Percentiles rank a stretch among this genome's conserved stretches.
Conservation (phyloP, 257 asterid genomes). For the Verbena officinalis region DNA sequence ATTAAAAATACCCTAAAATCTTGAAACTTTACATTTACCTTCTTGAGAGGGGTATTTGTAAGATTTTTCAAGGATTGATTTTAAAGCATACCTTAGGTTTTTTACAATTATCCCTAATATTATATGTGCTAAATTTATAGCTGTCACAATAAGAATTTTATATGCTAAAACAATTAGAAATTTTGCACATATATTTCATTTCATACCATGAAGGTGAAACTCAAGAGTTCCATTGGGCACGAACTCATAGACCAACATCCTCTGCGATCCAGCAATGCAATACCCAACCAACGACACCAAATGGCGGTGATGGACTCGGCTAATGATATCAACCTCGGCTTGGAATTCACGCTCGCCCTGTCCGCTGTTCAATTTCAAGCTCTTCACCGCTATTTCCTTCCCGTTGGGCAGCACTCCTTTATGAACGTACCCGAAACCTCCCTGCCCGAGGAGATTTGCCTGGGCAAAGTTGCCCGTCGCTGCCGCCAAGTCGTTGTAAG, state of each 20-base stretch:
- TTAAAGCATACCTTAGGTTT: too few relatives aligned
- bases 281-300: slow-evolving; percentile 68
- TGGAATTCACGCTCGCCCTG: slow-evolving; percentile 78
- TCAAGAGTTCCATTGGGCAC: slow-evolving; percentile 59
- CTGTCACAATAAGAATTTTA: too few relatives aligned
- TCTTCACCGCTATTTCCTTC: slow-evolving; percentile 59
- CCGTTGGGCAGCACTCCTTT: slow-evolving; percentile 63
- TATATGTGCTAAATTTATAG: too few relatives aligned
- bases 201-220: slow-evolving; percentile 63
- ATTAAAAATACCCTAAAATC: too few relatives aligned
- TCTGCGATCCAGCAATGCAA: slow-evolving; percentile 49
- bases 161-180: background rate
- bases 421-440: slow-evolving; percentile 76
- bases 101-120: too few relatives aligned
- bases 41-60: too few relatives aligned
- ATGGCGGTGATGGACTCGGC: slow-evolving; percentile 71
- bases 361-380: slow-evolving; percentile 64
- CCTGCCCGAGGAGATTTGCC: slow-evolving; percentile 64
- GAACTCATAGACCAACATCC: slow-evolving; percentile 65
- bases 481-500: slow-evolving; percentile 52
- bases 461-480: slow-evolving; percentile 52
- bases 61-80: too few relatives aligned
- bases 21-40: too few relatives aligned
- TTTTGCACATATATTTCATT: too few relatives aligned
- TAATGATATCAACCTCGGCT: slow-evolving; percentile 66